Base-by-base conservation (phyloP, 768 basidiomycete genomes). In the Epithele typhae region DNA sequence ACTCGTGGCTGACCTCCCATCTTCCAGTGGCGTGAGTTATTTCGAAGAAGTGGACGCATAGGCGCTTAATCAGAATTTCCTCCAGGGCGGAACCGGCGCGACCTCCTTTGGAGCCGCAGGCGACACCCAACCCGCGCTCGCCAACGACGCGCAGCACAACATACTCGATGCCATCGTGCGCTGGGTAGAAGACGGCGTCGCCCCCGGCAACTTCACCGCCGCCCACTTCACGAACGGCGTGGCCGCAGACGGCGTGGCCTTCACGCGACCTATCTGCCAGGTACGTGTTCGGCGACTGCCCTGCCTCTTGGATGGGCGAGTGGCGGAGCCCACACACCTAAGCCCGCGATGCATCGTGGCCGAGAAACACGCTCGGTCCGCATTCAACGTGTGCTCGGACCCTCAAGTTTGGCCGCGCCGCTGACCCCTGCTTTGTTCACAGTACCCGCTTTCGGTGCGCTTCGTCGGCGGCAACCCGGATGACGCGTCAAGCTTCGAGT, bases 171-270 rank as follows among this genome's bases (percentile, higher is more conserved):
- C 58, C 8, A 39, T 63, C 12, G 59, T 64, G 24, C 37, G 46
- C 18, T 64, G 63, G 63, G 57, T 64, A 15, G 63, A 64, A 48
- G 24, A 57, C 8, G 62, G 52, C 7, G 34, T 39, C 12, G 57
- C 57, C n/a, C 62, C 62, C 2, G 38, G 37, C 9, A 30, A 11
- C 8, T 43, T 61, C 9, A 54, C 46, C 25, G 60, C 49, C 18
- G 37, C 49, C 11, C 15, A 27, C 6, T 51, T 19, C 21, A 33
- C 17, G 4, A 25, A 42, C 25, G 40, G 46, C 34, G 22, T 30
- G 7, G 27, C 27, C 27, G 27, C 27, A 7, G 14, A 30, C 14
- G 27, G 27, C 8, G 8, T 30, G 8, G 14, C 7, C 14, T 30
- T 30, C 14, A 30, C 27, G 27, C 27, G 27, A 7, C 27, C 27